These are phyloP conservation scores for Melaleuca quinquenervia DNA, from an alignment of 345 rosid species.

Conservation along the genomic window DNA sequence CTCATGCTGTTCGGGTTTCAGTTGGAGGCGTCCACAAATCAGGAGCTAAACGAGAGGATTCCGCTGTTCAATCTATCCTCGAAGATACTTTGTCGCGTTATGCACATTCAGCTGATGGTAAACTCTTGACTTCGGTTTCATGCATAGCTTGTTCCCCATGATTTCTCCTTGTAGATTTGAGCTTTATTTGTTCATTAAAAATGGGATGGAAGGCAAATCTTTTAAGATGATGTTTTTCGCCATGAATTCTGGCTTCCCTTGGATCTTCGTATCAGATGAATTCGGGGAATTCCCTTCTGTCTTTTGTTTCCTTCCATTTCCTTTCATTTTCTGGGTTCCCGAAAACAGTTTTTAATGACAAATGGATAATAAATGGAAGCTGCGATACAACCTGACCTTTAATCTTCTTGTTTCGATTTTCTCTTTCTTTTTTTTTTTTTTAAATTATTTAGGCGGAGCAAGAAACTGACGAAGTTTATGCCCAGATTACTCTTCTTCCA, in stretches of 20 bases:
- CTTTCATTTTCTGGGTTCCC: background rate
- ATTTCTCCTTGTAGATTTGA: background rate
- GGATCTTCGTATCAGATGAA: background rate
- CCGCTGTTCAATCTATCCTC: constrained; percentile 59
- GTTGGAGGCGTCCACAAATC: constrained; percentile 83
- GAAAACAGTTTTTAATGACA: background rate
- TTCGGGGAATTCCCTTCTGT: background rate
- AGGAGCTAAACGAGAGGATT: constrained; percentile 52
- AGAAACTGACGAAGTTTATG: constrained; percentile 93
- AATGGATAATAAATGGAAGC: background rate
- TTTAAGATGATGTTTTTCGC: background rate
- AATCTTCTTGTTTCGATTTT: background rate
- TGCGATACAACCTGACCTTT: background rate
- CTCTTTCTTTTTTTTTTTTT: background rate
- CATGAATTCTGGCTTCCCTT: background rate
- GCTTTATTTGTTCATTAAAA: too few species aligned
- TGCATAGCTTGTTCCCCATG: background rate
- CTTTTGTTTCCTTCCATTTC: background rate
- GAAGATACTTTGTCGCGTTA: constrained; percentile 77
- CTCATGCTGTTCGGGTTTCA: constrained; percentile 7
- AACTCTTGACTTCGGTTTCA: background rate
- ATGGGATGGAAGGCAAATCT: background rate
- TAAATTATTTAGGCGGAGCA: constrained; percentile 68
- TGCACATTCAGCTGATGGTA: constrained; percentile 67
- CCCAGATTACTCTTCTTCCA: constrained; percentile 73